Evolutionary conservation across 2,329 filamentous ascomycete species (phyloP), one percentile per base, ranked within the genome.

Genomic region (Stachybotrys chlorohalonatus): DNA sequence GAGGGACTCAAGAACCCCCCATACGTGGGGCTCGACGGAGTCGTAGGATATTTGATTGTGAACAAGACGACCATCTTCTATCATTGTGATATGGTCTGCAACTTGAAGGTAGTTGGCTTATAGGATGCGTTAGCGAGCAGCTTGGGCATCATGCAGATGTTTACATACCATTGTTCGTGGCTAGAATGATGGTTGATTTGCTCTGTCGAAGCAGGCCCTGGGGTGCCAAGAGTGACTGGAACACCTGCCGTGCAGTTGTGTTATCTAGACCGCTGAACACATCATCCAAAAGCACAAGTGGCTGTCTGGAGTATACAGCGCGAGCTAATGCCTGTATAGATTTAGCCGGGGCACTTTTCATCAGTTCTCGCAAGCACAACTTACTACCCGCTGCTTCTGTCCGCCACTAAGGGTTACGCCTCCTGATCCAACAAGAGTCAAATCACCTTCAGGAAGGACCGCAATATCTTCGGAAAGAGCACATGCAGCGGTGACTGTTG

Each of bases 281-380:
- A 52, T 80, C 76, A 54, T 81, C 77, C 1, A 80, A 60, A 3
- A 81, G 36, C 1, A 76, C 16, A 1, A 78, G 62, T 1, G 68
- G 60, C 7, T 61, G 65, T 8, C 66, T 58, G 1, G 72, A 66
- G 55, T 77, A 81, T 0, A 80, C 61, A 1, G 76, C 76, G 15
- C 78, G 67, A 4, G 78, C 77, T 1, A 80, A 61, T 3, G 73
- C 69, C 64, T 74, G 11, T 9, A 42, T 13, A 13, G 36, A 42
- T 9, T 42, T 9, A 42, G 36, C 13, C 2, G 36, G 13, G 36
- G 9, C 2, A 30, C 2, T 24, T 1, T 32, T 53, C 31, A 42
- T 2, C 24, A 16, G 7, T 24, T 24, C 15, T 36, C 31, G 17
- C 7, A 31, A 49, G 5, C 13, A 7, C 36, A 31, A 64, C 68